phyloP scores from a whole-genome alignment of 2,329 filamentous ascomycete species.

The Thelonectria discophora region DNA sequence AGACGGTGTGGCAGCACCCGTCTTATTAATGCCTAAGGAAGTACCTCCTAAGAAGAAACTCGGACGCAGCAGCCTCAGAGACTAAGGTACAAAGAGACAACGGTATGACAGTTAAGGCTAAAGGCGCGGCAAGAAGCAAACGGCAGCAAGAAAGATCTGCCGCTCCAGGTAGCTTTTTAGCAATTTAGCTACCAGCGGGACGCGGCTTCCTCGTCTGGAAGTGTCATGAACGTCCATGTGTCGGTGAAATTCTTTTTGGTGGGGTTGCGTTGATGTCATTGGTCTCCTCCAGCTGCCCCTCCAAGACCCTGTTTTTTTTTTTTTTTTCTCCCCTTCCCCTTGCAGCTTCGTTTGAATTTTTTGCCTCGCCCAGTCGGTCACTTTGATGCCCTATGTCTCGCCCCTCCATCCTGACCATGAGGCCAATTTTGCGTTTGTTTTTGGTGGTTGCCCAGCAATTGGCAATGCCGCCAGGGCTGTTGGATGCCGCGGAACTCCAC shows the following conservation, averaged over 20 bases:
- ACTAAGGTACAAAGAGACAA: no score
- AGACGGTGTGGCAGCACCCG: constrained; percentile 12
- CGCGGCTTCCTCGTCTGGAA: neutral
- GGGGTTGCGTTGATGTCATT: constrained; percentile 44
- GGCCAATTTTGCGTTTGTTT: constrained; percentile 11
- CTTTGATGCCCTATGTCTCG: constrained; percentile 5
- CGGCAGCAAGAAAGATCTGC: constrained; percentile 22
- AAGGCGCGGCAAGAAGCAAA: constrained; percentile 17
- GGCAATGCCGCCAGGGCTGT: constrained; percentile 20
- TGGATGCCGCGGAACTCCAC: constrained; percentile 29
- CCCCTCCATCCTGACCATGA: neutral
- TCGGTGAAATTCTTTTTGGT: constrained; percentile 43
- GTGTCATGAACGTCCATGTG: constrained; percentile 1
- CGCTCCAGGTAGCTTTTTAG: constrained; percentile 12
- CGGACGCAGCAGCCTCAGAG: no score
- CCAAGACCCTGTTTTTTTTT: constrained; percentile 8
- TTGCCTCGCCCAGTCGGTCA: constrained; percentile 9
- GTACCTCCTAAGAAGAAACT: neutral
- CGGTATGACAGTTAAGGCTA: neutral
- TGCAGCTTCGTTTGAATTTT: constrained; percentile 6
- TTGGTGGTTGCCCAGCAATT: constrained; percentile 21
- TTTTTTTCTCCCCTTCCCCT: constrained; percentile 16
- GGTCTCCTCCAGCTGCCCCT: constrained; percentile 30
- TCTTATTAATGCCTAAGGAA: neutral
- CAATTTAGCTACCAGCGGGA: no score